phyloP scores from a whole-genome alignment of 2,329 filamentous ascomycete genomes.

The Curvularia sp. region DNA sequence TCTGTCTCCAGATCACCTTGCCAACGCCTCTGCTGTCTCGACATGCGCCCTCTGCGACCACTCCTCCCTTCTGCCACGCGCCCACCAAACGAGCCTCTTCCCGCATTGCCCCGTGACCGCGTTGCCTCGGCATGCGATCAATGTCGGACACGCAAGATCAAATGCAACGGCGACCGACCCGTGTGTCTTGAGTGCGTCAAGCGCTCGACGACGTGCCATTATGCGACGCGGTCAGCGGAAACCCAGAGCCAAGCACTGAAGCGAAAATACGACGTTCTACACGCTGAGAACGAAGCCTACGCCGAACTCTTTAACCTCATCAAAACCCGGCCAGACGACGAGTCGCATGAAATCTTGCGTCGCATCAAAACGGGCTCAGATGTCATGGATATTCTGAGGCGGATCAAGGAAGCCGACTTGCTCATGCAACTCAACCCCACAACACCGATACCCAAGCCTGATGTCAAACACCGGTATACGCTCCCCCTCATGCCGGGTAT shows the following conservation, averaged over 20 bases:
- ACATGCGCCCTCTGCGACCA: slow-evolving; percentile 14
- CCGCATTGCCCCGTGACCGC: slow-evolving; percentile 10
- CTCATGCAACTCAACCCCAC: slow-evolving; percentile 18
- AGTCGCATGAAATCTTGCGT: slow-evolving; percentile 20
- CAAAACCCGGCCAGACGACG: slow-evolving; percentile 18
- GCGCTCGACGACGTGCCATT: slow-evolving; percentile 13
- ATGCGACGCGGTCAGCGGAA: slow-evolving; percentile 9
- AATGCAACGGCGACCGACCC: slow-evolving; percentile 15
- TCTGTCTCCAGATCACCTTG: neutral
- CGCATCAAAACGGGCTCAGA: slow-evolving; percentile 23
- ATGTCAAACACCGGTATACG: slow-evolving; percentile 5
- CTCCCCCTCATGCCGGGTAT: neutral
- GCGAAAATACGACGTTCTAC: slow-evolving; percentile 20
- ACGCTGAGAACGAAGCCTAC: slow-evolving; percentile 20
- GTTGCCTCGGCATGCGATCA: slow-evolving; percentile 18
- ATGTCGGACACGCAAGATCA: slow-evolving; percentile 16
- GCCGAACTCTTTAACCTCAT: slow-evolving; percentile 23
- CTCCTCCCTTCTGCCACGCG: slow-evolving; percentile 13
- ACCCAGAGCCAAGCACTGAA: slow-evolving; percentile 21
- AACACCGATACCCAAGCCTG: slow-evolving; percentile 14
- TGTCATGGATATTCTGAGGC: slow-evolving; percentile 18
- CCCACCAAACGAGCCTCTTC: slow-evolving; percentile 10
- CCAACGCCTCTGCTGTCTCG: neutral
- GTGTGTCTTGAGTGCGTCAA: slow-evolving; percentile 13
- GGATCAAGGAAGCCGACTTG: slow-evolving; percentile 24